These are phyloP conservation scores for Mycena citricolor DNA, from an alignment of 1,284 basidiomycete genomes.

Conservation along the genomic window DNA sequence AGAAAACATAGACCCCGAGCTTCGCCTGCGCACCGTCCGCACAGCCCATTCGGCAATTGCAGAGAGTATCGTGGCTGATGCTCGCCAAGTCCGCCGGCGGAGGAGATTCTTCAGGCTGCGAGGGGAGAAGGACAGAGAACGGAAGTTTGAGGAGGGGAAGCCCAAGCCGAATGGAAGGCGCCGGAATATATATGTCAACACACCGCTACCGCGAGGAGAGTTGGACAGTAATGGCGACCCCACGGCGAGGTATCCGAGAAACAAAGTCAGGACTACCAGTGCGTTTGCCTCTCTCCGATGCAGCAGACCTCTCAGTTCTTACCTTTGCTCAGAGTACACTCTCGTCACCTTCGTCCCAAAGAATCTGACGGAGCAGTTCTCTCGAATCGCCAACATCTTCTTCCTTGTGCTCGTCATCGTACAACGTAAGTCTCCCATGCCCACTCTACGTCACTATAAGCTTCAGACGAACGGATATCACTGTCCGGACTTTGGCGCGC, in stretches of 20 bases:
- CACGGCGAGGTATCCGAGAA: constrained; percentile 75
- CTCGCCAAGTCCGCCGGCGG: constrained; percentile 59
- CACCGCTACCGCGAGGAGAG: constrained; percentile 62
- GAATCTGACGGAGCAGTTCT: constrained; percentile 90
- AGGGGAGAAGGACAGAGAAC: constrained; percentile 21
- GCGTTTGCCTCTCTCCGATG: constrained; percentile 37
- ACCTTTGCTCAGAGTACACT: constrained; percentile 74
- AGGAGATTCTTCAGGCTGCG: constrained; percentile 54
- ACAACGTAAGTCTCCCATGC: constrained; percentile 62
- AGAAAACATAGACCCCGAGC: constrained; percentile 77
- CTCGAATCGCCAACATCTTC: constrained; percentile 90
- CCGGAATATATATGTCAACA: constrained; percentile 82
- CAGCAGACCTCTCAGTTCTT: constrained; percentile 9
- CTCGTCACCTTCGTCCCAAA: constrained; percentile 91
- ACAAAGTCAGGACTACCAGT: constrained; percentile 95
- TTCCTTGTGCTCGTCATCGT: constrained; percentile 85
- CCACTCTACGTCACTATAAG: no score
- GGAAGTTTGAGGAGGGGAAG: neutral
- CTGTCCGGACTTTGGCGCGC: no score
- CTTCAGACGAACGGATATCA: no score
- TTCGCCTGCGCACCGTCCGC: constrained; percentile 82
- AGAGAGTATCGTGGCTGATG: constrained; percentile 75
- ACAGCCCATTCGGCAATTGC: constrained; percentile 88
- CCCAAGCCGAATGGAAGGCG: constrained; percentile 48
- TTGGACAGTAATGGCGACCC: constrained; percentile 77